Conservation (phyloP, 2,329 filamentous ascomycete species). For the Daldinia sp. region DNA sequence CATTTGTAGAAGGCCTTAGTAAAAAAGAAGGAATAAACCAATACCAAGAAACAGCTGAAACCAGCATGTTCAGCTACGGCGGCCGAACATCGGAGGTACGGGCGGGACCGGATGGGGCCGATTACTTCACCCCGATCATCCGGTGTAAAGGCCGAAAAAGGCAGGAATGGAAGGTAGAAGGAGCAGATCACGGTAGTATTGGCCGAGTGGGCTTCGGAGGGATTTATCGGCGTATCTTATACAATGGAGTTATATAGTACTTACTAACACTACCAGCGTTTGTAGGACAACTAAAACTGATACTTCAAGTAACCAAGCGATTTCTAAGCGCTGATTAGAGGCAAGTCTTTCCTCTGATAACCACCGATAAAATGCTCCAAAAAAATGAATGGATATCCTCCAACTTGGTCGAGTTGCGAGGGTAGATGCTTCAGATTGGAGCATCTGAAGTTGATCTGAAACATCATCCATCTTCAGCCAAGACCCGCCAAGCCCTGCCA, state of each 20-base stretch:
- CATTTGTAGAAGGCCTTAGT: not conserved
- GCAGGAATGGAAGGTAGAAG: constrained; percentile 8
- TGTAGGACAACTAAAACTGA: not conserved
- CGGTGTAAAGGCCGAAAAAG: constrained; percentile 16
- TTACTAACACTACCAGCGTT: not conserved
- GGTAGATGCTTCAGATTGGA: constrained; percentile 33
- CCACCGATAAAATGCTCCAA: constrained; percentile 18
- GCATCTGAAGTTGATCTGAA: constrained; percentile 44
- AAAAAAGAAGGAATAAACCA: not conserved
- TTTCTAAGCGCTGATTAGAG: constrained; percentile 3
- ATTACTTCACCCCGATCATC: constrained; percentile 12
- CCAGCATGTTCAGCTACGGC: constrained; percentile 9
- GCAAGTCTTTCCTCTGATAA: not conserved
- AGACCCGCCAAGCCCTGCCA: constrained; percentile 35
- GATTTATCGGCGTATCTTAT: not conserved
- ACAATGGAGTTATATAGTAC: not conserved
- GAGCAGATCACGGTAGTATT: not conserved
- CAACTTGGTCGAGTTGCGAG: not conserved
- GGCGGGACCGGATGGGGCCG: constrained; percentile 26
- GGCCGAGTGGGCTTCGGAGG: not conserved
- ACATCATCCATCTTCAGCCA: constrained; percentile 31
- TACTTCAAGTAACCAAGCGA: not conserved
- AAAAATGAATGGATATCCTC: constrained; percentile 6
- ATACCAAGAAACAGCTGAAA: constrained; percentile 16
- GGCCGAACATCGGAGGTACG: constrained; percentile 38